A percentile compares a stretch with the other conserved stretches of the same genome.
These are phyloP conservation scores for Gossypium australe DNA, from an alignment of 345 rosid species.

Conservation along the genomic window DNA sequence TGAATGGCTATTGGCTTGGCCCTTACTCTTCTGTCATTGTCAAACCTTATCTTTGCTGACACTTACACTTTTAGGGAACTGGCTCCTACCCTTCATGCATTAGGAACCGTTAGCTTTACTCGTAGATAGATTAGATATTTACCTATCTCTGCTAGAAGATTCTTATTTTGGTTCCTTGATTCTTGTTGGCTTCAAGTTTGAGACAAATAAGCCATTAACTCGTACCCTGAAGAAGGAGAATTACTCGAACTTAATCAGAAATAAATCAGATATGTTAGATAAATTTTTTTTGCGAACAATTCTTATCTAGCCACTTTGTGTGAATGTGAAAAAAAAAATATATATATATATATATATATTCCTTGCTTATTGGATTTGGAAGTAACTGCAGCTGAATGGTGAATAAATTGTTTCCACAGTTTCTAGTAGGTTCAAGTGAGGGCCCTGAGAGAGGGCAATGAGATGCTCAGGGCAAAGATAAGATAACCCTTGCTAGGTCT, in stretches of 20 bases:
- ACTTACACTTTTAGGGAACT: background rate
- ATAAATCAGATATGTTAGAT: background rate
- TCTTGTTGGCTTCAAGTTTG: background rate
- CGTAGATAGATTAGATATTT: slow-evolving; percentile 6
- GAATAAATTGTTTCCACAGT: background rate
- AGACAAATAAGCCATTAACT: background rate
- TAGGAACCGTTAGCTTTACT: background rate
- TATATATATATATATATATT: too few relatives aligned
- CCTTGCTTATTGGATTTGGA: background rate
- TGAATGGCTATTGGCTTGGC: slow-evolving; percentile 4
- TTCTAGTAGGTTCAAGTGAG: background rate
- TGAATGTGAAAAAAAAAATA: too few relatives aligned
- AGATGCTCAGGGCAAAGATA: background rate
- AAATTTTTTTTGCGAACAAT: too few relatives aligned
- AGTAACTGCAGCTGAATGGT: background rate
- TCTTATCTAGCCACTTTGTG: too few relatives aligned
- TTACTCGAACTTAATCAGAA: background rate
- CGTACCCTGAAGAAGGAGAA: background rate
- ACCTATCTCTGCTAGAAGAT: background rate
- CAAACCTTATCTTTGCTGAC: slow-evolving; percentile 3
- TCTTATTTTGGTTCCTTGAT: background rate
- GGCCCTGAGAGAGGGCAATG: background rate
- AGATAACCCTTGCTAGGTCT: background rate
- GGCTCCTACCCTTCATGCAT: background rate
- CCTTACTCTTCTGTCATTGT: slow-evolving; percentile 1